Conservation (phyloP, 495 filamentous ascomycete species). For the Annulohypoxylon moriforme region DNA sequence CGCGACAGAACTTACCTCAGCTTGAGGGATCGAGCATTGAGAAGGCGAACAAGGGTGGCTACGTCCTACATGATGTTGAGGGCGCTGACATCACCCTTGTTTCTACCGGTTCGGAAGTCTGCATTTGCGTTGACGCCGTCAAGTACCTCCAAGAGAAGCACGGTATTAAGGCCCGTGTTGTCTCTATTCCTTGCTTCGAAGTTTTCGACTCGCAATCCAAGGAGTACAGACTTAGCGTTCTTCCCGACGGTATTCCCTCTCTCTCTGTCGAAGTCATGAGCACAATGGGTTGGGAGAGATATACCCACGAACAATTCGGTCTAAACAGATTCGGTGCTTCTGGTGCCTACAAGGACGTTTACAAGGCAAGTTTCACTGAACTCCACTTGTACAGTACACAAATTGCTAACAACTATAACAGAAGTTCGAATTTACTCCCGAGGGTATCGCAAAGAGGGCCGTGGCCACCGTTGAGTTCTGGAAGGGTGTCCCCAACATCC, state of each 20-base stretch:
- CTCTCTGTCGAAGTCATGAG: constrained; percentile 94
- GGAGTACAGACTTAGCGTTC: constrained; percentile 89
- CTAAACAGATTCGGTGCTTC: constrained; percentile 98
- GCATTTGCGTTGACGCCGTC: constrained; percentile 90
- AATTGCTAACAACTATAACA: constrained; percentile 57
- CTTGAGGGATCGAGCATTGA: constrained; percentile 92
- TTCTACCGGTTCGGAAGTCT: constrained; percentile 95
- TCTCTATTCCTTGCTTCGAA: constrained; percentile 96
- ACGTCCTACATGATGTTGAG: constrained; percentile 86
- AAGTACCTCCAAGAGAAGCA: constrained; percentile 91
- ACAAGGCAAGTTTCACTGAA: constrained; percentile 72
- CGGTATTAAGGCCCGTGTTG: constrained; percentile 87
- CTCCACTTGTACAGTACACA: not conserved
- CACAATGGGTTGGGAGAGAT: constrained; percentile 96
- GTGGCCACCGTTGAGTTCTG: constrained; percentile 93
- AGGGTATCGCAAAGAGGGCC: constrained; percentile 95
- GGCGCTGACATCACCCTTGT: constrained; percentile 89
- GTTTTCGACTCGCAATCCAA: constrained; percentile 95
- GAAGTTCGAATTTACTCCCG: constrained; percentile 99
- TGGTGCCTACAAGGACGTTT: constrained; percentile 97
- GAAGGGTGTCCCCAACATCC: constrained; percentile 87
- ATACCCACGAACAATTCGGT: constrained; percentile 98
- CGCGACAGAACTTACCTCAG: constrained; percentile 98
- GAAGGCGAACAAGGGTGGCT: constrained; percentile 91
- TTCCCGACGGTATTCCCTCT: constrained; percentile 94